Evolutionary conservation across 495 filamentous ascomycete genomes (phyloP), one percentile per base, ranked within the genome.

Genomic region (Staphylotrichum tortipilum): DNA sequence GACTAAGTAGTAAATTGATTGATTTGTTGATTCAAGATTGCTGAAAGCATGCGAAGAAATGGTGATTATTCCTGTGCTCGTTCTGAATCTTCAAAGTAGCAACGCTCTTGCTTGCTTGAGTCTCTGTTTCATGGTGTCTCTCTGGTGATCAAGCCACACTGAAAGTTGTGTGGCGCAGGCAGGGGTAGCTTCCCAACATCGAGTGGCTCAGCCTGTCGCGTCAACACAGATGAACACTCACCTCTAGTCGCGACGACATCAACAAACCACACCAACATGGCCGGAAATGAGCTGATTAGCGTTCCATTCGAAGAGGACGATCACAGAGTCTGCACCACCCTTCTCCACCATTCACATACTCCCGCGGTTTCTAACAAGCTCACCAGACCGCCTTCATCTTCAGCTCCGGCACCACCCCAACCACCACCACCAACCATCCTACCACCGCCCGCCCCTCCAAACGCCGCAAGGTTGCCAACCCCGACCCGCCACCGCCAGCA

Each of bases 311-410:
- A 62, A 23, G 55, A 61, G 19, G 65, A 67, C 36, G 63, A 68
- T 18, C 63, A 68, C 45, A 52, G 64, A 42, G 65, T 68, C 55
- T 15, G 37, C 28, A 18, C 35, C 18, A 28, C 10, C 26, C 26
- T 4, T 24, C 41, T 24, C 4, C 0, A 19, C 8, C n/a, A 15
- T 17, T 30, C 12, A 28, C 6, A 14, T 35, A 7, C 7, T 36
- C 14, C n/a, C 34, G 21, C 18, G 11, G 2, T 21, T 19, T 2
- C 18, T 51, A 8, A 38, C 17, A 0, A n/a, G 12, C n/a, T 7
- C 7, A 15, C 3, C 52, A 90, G 85, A 77, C 74, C 29, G 80
- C 84, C 44, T 89, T 86, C 62, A 69, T 90, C 53, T 89, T 86
- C 63, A 73, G 75, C 34, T 78, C 80, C 12, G 63, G n/a, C n/a